Evolutionary conservation across 805 yeast species (phyloP).

Genomic region (Starmera pachycereana): DNA sequence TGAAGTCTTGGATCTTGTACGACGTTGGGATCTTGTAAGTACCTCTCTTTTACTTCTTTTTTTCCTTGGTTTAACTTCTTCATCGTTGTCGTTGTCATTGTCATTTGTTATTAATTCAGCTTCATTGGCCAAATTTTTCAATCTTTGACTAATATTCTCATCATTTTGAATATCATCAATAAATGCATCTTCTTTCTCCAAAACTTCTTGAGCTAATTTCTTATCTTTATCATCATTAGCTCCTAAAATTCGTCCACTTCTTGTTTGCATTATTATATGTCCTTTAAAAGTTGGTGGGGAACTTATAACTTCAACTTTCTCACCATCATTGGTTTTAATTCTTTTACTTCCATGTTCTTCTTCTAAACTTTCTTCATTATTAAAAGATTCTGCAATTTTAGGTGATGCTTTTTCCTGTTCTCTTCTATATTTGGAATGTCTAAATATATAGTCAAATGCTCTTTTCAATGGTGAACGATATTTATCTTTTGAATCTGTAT

Average conservation of each 20-base stretch:
- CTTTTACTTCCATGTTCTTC: not conserved
- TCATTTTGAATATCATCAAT: constrained; percentile 1
- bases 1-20: too few species aligned
- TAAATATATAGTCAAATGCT: constrained; percentile 1
- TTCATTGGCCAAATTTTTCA: not conserved
- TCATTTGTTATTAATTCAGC: not conserved
- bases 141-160: not conserved
- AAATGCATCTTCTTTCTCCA: constrained; percentile 2
- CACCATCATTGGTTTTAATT: not conserved
- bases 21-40: too few species aligned
- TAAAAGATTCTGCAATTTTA: not conserved
- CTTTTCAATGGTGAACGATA: constrained; percentile 1
- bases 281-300: not conserved
- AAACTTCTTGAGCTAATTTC: constrained; percentile 12
- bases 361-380: not conserved
- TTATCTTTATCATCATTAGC: constrained; percentile 7
- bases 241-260: constrained; percentile 11
- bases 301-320: not conserved
- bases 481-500: not conserved
- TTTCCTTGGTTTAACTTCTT: not conserved
- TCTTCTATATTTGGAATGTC: not conserved
- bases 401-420: too few species aligned
- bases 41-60: not conserved
- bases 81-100: not conserved
- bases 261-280: constrained; percentile 7